phyloP scores from a whole-genome alignment of 176 grass and related monocot genomes.

The Zizania latifolia region DNA sequence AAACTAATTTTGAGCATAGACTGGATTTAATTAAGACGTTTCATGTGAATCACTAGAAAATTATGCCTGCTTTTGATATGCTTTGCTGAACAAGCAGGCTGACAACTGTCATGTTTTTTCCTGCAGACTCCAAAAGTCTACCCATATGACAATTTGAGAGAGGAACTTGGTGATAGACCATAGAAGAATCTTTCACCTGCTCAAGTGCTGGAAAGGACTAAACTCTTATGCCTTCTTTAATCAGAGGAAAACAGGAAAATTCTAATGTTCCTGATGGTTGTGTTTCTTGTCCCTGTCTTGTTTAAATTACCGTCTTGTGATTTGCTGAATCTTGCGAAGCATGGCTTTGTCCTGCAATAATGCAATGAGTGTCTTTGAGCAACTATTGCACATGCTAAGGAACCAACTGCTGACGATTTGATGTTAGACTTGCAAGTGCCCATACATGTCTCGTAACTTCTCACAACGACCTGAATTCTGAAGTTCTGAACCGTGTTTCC shows the following conservation, averaged over 20 bases:
- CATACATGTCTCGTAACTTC: not conserved
- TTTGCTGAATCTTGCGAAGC: not conserved
- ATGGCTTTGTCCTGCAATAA: constrained; percentile 21
- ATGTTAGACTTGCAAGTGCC: not conserved
- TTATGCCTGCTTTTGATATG: not conserved
- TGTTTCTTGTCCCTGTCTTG: constrained; percentile 9
- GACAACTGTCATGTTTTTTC: not conserved
- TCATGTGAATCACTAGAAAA: not conserved
- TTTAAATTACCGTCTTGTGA: not conserved
- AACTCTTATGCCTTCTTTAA: not conserved
- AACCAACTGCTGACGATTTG: not conserved
- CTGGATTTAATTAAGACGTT: not conserved
- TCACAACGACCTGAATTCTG: not conserved
- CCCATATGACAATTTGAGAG: constrained; percentile 78
- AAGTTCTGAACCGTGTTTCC: not conserved
- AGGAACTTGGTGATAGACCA: constrained; percentile 67
- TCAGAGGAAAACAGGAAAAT: not conserved
- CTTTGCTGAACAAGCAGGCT: constrained; percentile 11
- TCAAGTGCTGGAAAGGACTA: constrained; percentile 1
- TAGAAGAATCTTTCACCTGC: not conserved
- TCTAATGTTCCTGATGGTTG: constrained; percentile 4
- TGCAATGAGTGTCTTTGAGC: not conserved
- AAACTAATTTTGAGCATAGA: not conserved
- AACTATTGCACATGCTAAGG: not conserved
- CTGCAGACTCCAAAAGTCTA: constrained; percentile 96